Evolutionary conservation across 169 alveolate species (phyloP), one percentile per base, ranked within the genome.

Genomic region (Haemoproteus tartakovskyi): DNA sequence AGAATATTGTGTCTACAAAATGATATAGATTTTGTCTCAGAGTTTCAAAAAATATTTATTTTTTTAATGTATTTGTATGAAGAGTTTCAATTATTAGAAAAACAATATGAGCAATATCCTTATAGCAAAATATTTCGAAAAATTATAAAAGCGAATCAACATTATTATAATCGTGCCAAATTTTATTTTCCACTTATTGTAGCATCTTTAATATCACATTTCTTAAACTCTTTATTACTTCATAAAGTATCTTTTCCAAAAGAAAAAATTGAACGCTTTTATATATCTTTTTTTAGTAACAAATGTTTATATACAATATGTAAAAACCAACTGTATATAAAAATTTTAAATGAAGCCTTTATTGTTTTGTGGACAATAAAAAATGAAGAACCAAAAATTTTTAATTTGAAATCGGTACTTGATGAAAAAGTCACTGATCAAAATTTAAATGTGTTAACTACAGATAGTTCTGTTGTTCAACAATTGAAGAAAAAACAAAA

Each of bases 271-370:
- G 22, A 30, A 3, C 29, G 12, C 3, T 74, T 74, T 56, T 74
- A 74, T 16, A 19, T 36, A 26, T 12, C 16, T 19, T 74, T 74
- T 43, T 74, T 74, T 56, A 74, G 78, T 38, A 57, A 74, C 41
- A 57, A 50, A 14, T 54, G 46, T 43, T 74, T 74, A 50, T 74
- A 74, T 14, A 74, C 84, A 4, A 1, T 74, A 26, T 74, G 84
- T 18, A 38, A 48, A 43, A 74, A 74, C 45, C 24, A 54, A 12
- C 30, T 57, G 11, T 74, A 74, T 48, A 22, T 57, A 26, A 27
- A 60, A n/a, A 48, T 74, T 12, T 29, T 74, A 48, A 29, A 24
- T n/a, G 84, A 74, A 16, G 40, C 84, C 2, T 45, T 74, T 11
- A 21, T 74, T 12, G 36, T 74, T 30, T 51, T 64, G 29, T 18